Evolutionary conservation across 306 rosid genomes (phyloP).

Genomic region (Trichosanthes truncata): DNA sequence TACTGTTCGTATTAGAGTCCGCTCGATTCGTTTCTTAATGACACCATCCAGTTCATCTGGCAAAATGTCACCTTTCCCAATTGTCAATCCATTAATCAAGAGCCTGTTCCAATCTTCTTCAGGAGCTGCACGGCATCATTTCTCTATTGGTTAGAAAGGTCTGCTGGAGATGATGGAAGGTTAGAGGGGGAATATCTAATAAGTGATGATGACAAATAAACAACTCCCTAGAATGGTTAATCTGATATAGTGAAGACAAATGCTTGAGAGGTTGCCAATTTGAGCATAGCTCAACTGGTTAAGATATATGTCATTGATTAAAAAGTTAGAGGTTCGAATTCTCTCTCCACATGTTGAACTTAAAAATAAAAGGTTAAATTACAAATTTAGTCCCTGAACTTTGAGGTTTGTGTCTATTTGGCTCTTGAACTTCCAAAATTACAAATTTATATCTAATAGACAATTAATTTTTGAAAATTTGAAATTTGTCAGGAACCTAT

Average conservation of each 20-base stretch:
- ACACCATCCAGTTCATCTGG: conserved; percentile 57
- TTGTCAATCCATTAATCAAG: conserved; percentile 58
- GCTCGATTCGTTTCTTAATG: conserved; percentile 77
- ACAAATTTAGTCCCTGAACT: too few species aligned
- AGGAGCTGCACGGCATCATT: conserved; percentile 42
- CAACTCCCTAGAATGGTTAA: background rate
- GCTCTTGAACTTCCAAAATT: too few species aligned
- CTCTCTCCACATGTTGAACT: too few species aligned
- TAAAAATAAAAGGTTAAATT: too few species aligned
- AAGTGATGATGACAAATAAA: background rate
- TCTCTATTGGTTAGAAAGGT: background rate
- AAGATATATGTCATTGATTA: too few species aligned
- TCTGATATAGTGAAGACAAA: background rate
- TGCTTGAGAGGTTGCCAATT: background rate
- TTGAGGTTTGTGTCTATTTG: too few species aligned
- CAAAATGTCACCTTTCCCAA: conserved; percentile 60
- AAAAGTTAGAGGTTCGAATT: too few species aligned
- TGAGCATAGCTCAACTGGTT: too few species aligned
- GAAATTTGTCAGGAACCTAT: too few species aligned
- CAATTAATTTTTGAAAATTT: too few species aligned
- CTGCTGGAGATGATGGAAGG: background rate
- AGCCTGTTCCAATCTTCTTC: conserved; percentile 81
- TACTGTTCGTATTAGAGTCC: conserved; percentile 83
- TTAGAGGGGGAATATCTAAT: background rate
- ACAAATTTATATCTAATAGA: too few species aligned